Base-by-base conservation (phyloP, 1,284 basidiomycete species). In the Xanthoconium separans region DNA sequence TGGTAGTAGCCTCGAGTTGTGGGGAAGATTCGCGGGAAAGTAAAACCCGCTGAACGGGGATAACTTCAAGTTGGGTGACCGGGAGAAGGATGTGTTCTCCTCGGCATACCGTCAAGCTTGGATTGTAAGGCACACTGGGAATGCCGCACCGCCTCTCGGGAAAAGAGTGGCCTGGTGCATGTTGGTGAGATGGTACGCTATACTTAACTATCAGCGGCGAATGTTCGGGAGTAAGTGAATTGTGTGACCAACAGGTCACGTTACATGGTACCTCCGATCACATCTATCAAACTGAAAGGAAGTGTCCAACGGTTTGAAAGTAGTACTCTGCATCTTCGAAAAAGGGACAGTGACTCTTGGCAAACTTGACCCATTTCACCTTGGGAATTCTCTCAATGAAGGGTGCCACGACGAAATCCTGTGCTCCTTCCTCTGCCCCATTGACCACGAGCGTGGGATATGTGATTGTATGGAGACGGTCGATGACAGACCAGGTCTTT, bases 371-470 rank as follows among this genome's bases (percentile, higher is more conserved):
- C 70, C 70, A 73, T 42, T 72, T 71, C 16, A 69, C 55, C 40
- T 60, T 66, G 9, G 58, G 56, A 39, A 75, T 64, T 7, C 56
- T 57, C 45, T 62, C 55, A 41, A 74, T 66, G 50, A 65, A 72
- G 1, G 72, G 72, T 1, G 59, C 45, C 5, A 70, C 60, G 6
- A 59, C 59, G 8, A 58, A 51, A 41, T 68, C 61, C 44, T 66
- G 67, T 13, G 70, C 66, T 6, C 60, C 61, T 30, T 74, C 73
- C 18, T 62, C 55, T 9, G 58, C 50, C 4, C 69, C 68, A 34
- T 71, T 74, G 13, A 71, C 55, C 4, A 76, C 53, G 29, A 76
- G 62, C 0, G 71, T 72, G 2, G 69, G 66, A 5, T 58, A 62
- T 5, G 43, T 49, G 33, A 76, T 73, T 9, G 61, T 63, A 50